A percentile compares a stretch with the other conserved stretches of the same genome.
Conservation (phyloP, 768 basidiomycete species). For the Mycena polygramma region DNA sequence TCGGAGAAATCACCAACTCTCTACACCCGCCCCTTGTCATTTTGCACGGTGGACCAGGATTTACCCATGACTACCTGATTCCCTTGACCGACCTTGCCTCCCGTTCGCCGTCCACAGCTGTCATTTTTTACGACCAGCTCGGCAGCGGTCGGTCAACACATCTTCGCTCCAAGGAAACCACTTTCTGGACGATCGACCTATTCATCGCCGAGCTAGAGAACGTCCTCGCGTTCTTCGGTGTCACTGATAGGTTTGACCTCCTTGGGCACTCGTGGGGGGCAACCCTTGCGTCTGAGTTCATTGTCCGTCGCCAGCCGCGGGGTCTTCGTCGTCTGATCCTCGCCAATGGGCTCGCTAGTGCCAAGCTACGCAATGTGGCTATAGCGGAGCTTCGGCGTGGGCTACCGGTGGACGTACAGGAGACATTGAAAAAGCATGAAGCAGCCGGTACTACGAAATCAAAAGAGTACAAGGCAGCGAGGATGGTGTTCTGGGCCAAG, state of each 20-base stretch:
- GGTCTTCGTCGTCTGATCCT: conserved; percentile 47
- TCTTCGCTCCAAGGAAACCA: conserved; percentile 48
- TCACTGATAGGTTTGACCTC: conserved; percentile 37
- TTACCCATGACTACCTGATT: conserved; percentile 56
- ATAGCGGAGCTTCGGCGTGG: conserved; percentile 44
- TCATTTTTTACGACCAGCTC: conserved; percentile 67
- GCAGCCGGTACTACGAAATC: conserved; percentile 55
- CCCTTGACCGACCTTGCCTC: conserved; percentile 51
- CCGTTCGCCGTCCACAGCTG: conserved; percentile 45
- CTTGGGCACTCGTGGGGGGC: conserved; percentile 41
- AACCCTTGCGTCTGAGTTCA: conserved; percentile 52
- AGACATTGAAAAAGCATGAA: conserved; percentile 58
- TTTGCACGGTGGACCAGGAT: conserved; percentile 62
- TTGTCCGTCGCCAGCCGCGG: conserved; percentile 35
- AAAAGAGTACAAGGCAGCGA: conserved; percentile 49
- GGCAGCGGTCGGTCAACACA: conserved; percentile 62
- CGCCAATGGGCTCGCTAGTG: conserved; percentile 52
- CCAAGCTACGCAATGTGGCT: conserved; percentile 50
- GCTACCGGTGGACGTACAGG: conserved; percentile 57
- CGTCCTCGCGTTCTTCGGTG: conserved; percentile 56
- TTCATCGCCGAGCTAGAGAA: conserved; percentile 69
- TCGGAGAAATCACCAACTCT: conserved; percentile 45
- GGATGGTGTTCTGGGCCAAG: conserved; percentile 55
- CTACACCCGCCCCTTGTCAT: conserved; percentile 50
- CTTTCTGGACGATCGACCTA: conserved; percentile 63